A percentile compares a stretch with the other conserved stretches of the same genome.
These are phyloP conservation scores for Didymella exigua DNA, from an alignment of 2,329 filamentous ascomycete genomes.

Conservation along the genomic window DNA sequence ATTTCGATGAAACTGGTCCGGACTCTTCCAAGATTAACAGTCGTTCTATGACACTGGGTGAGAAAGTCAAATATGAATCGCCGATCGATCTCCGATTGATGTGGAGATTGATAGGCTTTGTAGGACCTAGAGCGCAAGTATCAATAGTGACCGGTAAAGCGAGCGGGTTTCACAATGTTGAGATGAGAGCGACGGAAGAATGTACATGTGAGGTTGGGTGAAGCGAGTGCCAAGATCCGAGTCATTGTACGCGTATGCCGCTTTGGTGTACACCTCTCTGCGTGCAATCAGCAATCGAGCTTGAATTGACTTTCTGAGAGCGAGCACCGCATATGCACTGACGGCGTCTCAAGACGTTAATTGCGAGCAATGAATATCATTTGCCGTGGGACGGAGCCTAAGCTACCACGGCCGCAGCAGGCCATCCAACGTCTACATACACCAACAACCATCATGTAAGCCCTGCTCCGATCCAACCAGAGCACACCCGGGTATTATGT, in stretches of 20 bases:
- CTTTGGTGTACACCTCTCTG: too few relatives aligned
- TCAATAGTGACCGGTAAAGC: not conserved
- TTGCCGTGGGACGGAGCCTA: slow-evolving; percentile 1
- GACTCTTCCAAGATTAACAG: not conserved
- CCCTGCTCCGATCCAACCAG: slow-evolving; percentile 15
- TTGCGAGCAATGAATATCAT: slow-evolving; percentile 7
- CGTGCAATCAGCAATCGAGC: not conserved
- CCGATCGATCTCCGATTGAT: not conserved
- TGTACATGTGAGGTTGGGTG: not conserved
- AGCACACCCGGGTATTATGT: slow-evolving; percentile 38
- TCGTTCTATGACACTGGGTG: not conserved
- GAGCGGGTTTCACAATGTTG: not conserved
- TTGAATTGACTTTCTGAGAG: not conserved
- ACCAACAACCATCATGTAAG: slow-evolving; percentile 2
- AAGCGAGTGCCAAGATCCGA: slow-evolving; percentile 9
- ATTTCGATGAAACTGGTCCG: too few relatives aligned
- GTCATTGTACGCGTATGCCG: slow-evolving; percentile 2
- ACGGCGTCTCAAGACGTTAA: not conserved
- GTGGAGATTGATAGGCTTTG: not conserved
- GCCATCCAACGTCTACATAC: slow-evolving; percentile 5
- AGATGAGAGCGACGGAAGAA: not conserved
- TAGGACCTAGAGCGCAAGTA: not conserved
- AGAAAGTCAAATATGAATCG: not conserved
- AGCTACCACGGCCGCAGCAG: not conserved
- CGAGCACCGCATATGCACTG: not conserved